Evolutionary conservation across 2,329 filamentous ascomycete genomes (phyloP).

Genomic region (Incumbomyces delicatus): DNA sequence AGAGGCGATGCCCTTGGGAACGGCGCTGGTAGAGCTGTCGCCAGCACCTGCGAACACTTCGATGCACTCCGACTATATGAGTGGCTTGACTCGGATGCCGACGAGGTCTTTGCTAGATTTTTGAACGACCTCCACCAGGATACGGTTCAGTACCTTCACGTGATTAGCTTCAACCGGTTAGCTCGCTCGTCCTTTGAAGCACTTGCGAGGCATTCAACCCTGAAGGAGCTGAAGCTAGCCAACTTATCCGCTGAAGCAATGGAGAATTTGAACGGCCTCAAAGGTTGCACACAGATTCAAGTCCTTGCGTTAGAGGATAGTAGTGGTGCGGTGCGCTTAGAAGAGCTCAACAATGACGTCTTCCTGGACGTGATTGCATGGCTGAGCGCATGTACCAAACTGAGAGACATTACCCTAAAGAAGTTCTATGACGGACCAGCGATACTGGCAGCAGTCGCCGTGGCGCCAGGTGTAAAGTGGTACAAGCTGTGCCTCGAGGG

Average conservation of each 20-base stretch:
- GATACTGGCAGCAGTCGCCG: constrained; percentile 23
- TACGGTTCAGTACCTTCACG: constrained; percentile 49
- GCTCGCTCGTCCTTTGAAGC: constrained; percentile 46
- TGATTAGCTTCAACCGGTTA: constrained; percentile 47
- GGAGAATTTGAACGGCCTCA: constrained; percentile 39
- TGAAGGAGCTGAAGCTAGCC: constrained; percentile 44
- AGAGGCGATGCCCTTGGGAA: constrained; percentile 51
- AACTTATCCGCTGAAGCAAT: constrained; percentile 41
- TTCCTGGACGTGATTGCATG: constrained; percentile 44
- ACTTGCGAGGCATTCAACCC: constrained; percentile 40
- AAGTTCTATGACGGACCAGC: constrained; percentile 42
- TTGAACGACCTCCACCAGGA: constrained; percentile 47
- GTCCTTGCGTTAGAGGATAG: constrained; percentile 41
- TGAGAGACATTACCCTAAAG: constrained; percentile 43
- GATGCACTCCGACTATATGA: constrained; percentile 49
- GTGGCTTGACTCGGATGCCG: constrained; percentile 39
- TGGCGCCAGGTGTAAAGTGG: constrained; percentile 22
- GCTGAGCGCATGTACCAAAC: constrained; percentile 43
- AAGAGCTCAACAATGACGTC: constrained; percentile 43
- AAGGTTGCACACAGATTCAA: constrained; percentile 41
- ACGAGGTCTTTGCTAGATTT: constrained; percentile 50
- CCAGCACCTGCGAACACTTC: constrained; percentile 51
- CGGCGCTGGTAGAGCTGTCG: constrained; percentile 45
- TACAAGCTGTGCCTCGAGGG: constrained; percentile 24
- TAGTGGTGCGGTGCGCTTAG: constrained; percentile 36